These are phyloP conservation scores for Batrachochytrium dendrobatidis DNA, from an alignment of 371 early-diverging fungal genomes.

Conservation along the genomic window DNA sequence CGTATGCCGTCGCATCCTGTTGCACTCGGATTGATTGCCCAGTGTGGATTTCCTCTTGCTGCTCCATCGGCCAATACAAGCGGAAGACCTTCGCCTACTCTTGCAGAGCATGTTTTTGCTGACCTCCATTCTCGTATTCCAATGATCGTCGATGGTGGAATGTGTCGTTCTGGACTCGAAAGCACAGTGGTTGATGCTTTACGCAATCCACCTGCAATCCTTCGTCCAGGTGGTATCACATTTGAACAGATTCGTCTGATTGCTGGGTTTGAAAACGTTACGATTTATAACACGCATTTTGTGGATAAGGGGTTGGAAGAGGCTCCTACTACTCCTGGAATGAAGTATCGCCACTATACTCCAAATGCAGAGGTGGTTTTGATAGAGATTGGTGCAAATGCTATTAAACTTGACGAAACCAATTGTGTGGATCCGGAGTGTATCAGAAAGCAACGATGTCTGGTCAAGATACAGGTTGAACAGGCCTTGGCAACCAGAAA, in stretches of 20 bases:
- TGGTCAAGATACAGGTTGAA: neutral
- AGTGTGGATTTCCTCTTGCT: conserved; percentile 88
- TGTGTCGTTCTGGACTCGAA: conserved; percentile 91
- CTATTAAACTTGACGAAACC: too few species aligned
- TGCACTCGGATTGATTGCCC: conserved; percentile 81
- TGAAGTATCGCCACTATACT: conserved; percentile 99
- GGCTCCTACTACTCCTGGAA: conserved; percentile 94
- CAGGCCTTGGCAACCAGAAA: too few species aligned
- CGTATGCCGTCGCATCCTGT: conserved; percentile 93
- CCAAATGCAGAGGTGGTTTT: conserved; percentile 84
- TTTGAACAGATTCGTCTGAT: conserved; percentile 57
- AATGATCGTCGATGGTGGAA: conserved; percentile 88
- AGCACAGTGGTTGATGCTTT: conserved; percentile 91
- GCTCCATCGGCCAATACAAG: conserved; percentile 99
- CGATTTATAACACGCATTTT: conserved; percentile 74
- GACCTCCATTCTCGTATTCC: conserved; percentile 84
- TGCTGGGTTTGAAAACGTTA: conserved; percentile 48
- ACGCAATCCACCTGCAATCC: conserved; percentile 59
- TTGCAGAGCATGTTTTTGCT: conserved; percentile 81
- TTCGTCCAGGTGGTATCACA: conserved; percentile 98
- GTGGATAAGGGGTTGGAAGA: conserved; percentile 58
- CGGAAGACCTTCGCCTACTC: conserved; percentile 94
- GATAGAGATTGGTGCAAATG: conserved; percentile 40
- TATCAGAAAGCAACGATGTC: neutral
- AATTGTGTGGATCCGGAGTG: too few species aligned